Evolutionary conservation across 441 rosid genomes (phyloP).

Genomic region (Jatropha multifida): DNA sequence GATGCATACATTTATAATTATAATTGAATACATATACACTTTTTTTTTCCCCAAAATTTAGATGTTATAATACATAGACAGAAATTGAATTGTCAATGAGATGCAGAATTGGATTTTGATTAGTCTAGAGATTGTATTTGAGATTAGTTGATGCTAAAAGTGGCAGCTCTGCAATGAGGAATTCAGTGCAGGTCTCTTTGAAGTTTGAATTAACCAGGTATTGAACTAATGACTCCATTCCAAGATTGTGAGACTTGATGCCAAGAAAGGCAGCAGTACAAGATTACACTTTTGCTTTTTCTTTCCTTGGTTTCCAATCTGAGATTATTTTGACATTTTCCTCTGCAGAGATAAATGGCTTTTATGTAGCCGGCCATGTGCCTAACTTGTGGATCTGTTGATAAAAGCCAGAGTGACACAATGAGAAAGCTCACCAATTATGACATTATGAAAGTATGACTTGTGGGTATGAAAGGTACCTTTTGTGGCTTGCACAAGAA

Average conservation of each 20-base stretch:
- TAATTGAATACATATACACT: too few species aligned
- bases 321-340: not conserved
- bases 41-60: too few species aligned
- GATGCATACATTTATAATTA: too few species aligned
- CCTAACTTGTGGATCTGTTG: not conserved
- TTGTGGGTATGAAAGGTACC: not conserved
- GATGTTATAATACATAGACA: too few species aligned
- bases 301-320: not conserved
- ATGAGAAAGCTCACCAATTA: not conserved
- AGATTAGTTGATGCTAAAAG: too few species aligned
- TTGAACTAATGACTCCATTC: not conserved
- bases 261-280: not conserved
- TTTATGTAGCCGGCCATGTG: not conserved
- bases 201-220: not conserved
- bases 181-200: too few species aligned
- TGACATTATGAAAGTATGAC: not conserved
- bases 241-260: not conserved
- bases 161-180: too few species aligned
- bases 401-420: not conserved
- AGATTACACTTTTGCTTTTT: not conserved
- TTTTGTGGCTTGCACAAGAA: not conserved
- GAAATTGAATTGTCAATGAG: too few species aligned
- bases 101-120: too few species aligned
- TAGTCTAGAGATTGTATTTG: too few species aligned
- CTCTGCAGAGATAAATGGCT: not conserved